Percentiles rank a stretch among this genome's conserved stretches.
Evolutionary conservation across 805 yeast species (phyloP).

Genomic region (Danielia reshetovae): DNA sequence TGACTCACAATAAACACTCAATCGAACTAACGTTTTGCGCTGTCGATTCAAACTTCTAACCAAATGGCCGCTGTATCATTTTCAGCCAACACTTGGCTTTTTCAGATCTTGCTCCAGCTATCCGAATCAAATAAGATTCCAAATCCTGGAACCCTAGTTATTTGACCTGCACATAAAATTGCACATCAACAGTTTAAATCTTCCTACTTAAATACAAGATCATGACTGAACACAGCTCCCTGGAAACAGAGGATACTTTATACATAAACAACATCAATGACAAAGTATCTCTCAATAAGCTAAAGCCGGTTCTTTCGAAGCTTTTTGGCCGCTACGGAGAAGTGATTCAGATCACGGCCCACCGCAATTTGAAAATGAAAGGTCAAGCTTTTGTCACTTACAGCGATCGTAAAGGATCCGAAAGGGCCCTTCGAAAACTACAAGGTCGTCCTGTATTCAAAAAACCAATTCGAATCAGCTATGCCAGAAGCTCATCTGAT

Average conservation of each 20-base stretch:
- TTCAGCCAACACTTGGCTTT: no score
- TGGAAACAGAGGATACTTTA: conserved; percentile 33
- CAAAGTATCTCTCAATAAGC: conserved; percentile 49
- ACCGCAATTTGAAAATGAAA: conserved; percentile 57
- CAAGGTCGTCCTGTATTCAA: conserved; percentile 42
- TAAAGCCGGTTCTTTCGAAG: conserved; percentile 41
- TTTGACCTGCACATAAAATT: no score
- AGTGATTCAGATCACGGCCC: conserved; percentile 50
- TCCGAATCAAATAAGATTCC: no score
- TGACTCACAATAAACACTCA: no score
- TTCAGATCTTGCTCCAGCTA: no score
- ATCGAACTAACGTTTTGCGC: no score
- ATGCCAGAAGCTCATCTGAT: conserved; percentile 47
- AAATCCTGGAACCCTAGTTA: no score
- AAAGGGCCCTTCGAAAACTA: conserved; percentile 40
- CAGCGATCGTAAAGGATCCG: conserved; percentile 38
- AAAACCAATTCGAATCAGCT: conserved; percentile 44
- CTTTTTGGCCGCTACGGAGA: conserved; percentile 46
- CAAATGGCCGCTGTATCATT: no score
- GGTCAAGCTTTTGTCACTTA: conserved; percentile 83
- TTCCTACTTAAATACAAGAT: no score
- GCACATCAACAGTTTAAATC: no score
- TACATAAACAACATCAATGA: conserved; percentile 75
- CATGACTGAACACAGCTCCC: no score
- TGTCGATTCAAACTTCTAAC: no score